Evolutionary conservation across 2,329 filamentous ascomycete genomes (phyloP).

Genomic region (Hymenoscyphus scutula): DNA sequence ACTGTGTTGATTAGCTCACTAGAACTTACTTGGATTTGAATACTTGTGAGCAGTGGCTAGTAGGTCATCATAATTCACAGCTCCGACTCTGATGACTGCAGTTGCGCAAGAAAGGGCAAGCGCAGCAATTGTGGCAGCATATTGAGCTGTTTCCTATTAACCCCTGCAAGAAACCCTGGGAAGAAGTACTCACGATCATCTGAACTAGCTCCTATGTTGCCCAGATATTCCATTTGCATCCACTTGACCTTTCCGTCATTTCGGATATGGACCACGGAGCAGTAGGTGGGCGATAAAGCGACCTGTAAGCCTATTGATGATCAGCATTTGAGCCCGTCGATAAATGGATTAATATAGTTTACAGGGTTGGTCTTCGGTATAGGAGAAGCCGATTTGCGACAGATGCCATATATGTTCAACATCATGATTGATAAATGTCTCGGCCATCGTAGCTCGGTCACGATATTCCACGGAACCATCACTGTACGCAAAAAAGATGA

Average conservation of each 20-base stretch:
- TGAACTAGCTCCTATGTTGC: constrained; percentile 48
- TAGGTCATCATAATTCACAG: constrained; percentile 65
- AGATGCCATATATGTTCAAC: constrained; percentile 66
- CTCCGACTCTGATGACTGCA: constrained; percentile 44
- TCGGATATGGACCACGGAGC: constrained; percentile 56
- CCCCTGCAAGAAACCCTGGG: background rate
- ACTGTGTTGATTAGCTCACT: background rate
- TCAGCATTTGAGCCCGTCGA: background rate
- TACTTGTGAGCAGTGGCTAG: constrained; percentile 56
- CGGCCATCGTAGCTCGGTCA: constrained; percentile 70
- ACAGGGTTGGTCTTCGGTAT: constrained; percentile 64
- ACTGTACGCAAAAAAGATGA: constrained; percentile 70
- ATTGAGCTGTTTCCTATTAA: constrained; percentile 44
- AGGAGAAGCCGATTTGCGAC: constrained; percentile 75
- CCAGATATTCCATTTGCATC: constrained; percentile 53
- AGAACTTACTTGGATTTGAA: constrained; percentile 30
- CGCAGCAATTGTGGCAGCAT: constrained; percentile 59
- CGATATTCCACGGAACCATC: constrained; percentile 81
- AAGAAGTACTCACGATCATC: constrained; percentile 46
- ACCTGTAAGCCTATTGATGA: constrained; percentile 50
- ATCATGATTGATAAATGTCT: constrained; percentile 63
- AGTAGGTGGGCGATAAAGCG: constrained; percentile 59
- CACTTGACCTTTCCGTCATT: constrained; percentile 60
- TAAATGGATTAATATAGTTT: constrained; percentile 31
- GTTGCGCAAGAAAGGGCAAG: constrained; percentile 54